Evolutionary conservation across 805 yeast genomes (phyloP).

Genomic region (Kodamaea nitidulidarum): DNA sequence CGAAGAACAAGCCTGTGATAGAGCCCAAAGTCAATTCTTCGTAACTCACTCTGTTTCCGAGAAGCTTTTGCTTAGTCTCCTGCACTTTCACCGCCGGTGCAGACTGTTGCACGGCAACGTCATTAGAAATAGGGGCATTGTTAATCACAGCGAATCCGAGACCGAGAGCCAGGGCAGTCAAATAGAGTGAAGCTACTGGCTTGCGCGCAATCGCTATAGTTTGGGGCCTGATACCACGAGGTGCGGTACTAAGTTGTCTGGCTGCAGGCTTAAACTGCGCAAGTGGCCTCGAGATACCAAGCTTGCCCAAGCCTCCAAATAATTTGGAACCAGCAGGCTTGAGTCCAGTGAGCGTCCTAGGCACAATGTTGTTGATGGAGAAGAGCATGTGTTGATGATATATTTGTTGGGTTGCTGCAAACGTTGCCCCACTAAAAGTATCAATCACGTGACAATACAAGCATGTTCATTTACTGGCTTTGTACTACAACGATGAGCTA

Average conservation of each 20-base stretch:
- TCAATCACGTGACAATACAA: background rate
- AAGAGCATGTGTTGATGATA: background rate
- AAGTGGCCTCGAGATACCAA: background rate
- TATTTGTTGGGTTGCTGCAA: background rate
- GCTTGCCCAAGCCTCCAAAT: background rate
- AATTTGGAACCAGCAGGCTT: background rate
- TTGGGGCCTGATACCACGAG: too few species aligned
- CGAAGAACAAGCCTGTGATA: constrained; percentile 54
- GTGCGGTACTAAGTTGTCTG: too few species aligned
- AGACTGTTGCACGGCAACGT: constrained; percentile 10
- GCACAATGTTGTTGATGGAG: background rate
- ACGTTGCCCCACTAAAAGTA: background rate
- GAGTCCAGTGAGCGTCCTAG: background rate
- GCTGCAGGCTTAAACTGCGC: background rate
- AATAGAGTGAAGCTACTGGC: background rate
- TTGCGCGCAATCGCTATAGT: too few species aligned
- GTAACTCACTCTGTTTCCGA: constrained; percentile 52
- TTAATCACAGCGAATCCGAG: background rate
- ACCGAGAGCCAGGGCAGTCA: background rate
- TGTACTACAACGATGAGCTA: too few species aligned
- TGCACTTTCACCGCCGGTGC: background rate
- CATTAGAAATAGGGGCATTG: constrained; percentile 9
- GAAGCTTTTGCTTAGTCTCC: constrained; percentile 9
- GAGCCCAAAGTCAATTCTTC: constrained; percentile 63
- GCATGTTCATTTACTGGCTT: too few species aligned